A percentile compares a stretch with the other conserved stretches of the same genome.
phyloP scores from a whole-genome alignment of 1,284 basidiomycete species.

The Trichosporon coremiiforme region DNA sequence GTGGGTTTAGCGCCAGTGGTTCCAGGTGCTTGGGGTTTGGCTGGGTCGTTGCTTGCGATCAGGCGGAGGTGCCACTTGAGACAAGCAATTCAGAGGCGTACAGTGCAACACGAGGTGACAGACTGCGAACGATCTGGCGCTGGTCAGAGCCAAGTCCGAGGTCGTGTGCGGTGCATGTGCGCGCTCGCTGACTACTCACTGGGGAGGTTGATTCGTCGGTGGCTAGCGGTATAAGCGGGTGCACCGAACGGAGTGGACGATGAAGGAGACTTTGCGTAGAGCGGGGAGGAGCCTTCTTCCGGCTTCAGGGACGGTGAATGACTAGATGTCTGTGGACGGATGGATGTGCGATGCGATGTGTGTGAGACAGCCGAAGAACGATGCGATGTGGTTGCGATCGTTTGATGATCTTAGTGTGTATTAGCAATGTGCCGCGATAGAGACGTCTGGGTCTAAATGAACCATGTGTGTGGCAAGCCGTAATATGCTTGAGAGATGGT shows the following conservation, averaged over 20 bases:
- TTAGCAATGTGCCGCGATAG: not conserved
- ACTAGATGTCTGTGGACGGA: not conserved
- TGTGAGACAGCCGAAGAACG: not conserved
- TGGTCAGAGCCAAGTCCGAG: not conserved
- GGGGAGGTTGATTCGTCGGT: not conserved
- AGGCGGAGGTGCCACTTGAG: constrained; percentile 11
- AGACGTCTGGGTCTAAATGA: constrained; percentile 15
- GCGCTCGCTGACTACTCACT: not conserved
- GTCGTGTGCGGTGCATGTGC: not conserved
- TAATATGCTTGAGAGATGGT: constrained; percentile 1
- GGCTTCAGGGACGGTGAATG: not conserved
- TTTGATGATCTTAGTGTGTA: constrained; percentile 16
- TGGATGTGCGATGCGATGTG: not conserved
- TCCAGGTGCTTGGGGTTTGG: not conserved
- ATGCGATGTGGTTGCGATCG: not conserved
- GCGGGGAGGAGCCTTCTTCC: not conserved
- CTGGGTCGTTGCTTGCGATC: constrained; percentile 1
- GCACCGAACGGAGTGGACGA: not conserved
- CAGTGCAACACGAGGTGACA: not conserved
- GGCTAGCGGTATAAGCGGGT: not conserved
- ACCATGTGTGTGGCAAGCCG: constrained; percentile 10
- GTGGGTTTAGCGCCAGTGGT: not conserved
- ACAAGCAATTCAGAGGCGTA: not conserved
- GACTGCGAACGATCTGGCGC: not conserved
- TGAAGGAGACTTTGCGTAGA: not conserved